Evolutionary conservation across 176 grass and related monocot genomes (phyloP), one percentile per base, ranked within the genome.

Genomic region (Avena insularis): DNA sequence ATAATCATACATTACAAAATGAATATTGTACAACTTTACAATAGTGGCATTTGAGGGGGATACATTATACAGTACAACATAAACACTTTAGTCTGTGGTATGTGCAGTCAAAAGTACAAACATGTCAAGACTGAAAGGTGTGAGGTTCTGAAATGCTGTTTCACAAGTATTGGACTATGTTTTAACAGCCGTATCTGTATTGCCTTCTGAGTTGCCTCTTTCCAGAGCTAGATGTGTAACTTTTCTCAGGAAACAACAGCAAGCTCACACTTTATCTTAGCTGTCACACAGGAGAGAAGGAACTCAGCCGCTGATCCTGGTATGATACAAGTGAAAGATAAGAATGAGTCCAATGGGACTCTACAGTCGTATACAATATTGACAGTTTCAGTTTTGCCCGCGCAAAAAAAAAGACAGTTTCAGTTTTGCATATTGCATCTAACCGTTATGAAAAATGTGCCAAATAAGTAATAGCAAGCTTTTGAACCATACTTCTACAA

Each of bases 11-110:
- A 31, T 57, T 54, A 71, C 33, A 83, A 71, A 46, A 74, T 0
- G 14, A 84, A 35, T 25, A 71, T 33, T 71, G 15, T 79, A 40
- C 54, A 60, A 43, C 45, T 58, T 49, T 50, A n/a, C 56, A 61
- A 75, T 23, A n/a, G 4, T 33, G 3, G 38, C 21, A 17, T 84
- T 82, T 45, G 75, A 76, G 64, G 20, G 69, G 51, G 60, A 77
- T 86, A 90, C 72, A 90, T n/a, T 19, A 63, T 23, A 29, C 29
- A 29, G 29, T 33, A 83, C 20, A 86, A 83, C 31, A 81, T 51
- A 53, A 45, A 62, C 72, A 86, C 29, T 56, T 77, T 77, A 4
- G 16, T 62, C 6, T 20, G 47, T 75, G 8, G 4, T 48, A 72
- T 65, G 27, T 33, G 36, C 5, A 48, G 8, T 45, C 38, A 61